phyloP scores from a whole-genome alignment of 2,329 filamentous ascomycete genomes.

The Huntiella bhutanensis region DNA sequence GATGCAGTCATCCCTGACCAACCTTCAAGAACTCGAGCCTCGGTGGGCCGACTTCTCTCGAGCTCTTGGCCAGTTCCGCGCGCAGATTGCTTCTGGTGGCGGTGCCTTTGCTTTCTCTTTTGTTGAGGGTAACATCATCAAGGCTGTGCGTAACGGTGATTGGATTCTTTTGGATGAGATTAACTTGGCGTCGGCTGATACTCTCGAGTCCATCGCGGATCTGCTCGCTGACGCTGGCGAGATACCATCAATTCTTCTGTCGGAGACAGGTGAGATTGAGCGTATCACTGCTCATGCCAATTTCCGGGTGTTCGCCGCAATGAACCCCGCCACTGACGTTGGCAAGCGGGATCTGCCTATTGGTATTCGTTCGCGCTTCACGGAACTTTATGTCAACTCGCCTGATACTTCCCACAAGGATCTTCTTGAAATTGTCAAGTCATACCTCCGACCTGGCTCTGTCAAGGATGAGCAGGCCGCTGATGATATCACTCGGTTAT shows the following conservation, averaged over 20 bases:
- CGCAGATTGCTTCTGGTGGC: slow-evolving; percentile 39
- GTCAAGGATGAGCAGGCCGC: slow-evolving; percentile 55
- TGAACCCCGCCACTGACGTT: slow-evolving; percentile 97
- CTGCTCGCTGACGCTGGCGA: slow-evolving; percentile 57
- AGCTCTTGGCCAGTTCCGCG: slow-evolving; percentile 59
- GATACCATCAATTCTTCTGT: slow-evolving; percentile 66
- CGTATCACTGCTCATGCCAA: slow-evolving; percentile 75
- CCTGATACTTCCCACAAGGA: slow-evolving; percentile 78
- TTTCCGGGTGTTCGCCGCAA: slow-evolving; percentile 92
- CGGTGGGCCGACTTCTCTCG: slow-evolving; percentile 68
- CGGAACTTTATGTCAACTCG: slow-evolving; percentile 83
- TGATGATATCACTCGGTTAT: slow-evolving; percentile 68
- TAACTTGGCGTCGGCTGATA: slow-evolving; percentile 87
- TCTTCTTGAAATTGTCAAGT: slow-evolving; percentile 69
- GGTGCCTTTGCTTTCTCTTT: slow-evolving; percentile 83
- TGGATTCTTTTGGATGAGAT: slow-evolving; percentile 97
- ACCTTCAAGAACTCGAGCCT: slow-evolving; percentile 34
- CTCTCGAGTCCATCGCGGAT: slow-evolving; percentile 81
- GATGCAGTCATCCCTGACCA: slow-evolving; percentile 41
- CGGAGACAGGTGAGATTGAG: slow-evolving; percentile 86
- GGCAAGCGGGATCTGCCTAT: slow-evolving; percentile 87
- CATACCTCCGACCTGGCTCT: slow-evolving; percentile 58
- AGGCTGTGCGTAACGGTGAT: slow-evolving; percentile 86
- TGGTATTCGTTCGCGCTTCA: slow-evolving; percentile 79
- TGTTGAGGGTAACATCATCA: slow-evolving; percentile 87